Conservation (phyloP, 768 basidiomycete genomes). For the Suillus paluster region DNA sequence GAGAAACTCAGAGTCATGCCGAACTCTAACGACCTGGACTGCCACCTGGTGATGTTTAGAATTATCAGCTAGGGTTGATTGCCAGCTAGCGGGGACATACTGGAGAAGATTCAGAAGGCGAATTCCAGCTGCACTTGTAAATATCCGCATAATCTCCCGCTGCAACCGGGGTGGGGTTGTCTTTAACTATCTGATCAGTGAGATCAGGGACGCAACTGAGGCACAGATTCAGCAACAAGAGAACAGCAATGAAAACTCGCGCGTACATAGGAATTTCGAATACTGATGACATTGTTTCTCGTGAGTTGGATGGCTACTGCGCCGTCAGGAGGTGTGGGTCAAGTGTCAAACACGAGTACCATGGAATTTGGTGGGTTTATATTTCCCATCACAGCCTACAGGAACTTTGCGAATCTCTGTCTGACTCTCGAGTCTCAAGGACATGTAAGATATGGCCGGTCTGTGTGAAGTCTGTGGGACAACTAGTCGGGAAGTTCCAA, state of each 20-base stretch:
- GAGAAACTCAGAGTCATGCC: background rate
- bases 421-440: too few species aligned
- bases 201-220: background rate
- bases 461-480: too few species aligned
- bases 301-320: background rate
- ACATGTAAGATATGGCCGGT: too few species aligned
- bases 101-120: background rate
- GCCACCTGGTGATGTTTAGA: slow-evolving; percentile 3
- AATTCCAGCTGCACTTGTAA: slow-evolving; percentile 41
- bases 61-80: too few species aligned
- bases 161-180: slow-evolving; percentile 37
- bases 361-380: background rate
- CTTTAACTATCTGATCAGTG: slow-evolving; percentile 18
- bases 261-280: background rate
- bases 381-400: background rate
- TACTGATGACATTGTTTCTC: background rate
- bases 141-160: slow-evolving; percentile 50
- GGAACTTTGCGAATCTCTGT: background rate
- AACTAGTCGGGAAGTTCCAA: too few species aligned
- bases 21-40: slow-evolving; percentile 1
- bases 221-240: background rate
- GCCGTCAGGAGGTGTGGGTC: background rate
- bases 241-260: background rate
- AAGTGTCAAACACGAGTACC: background rate
- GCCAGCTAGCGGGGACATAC: background rate